Evolutionary conservation across 1,284 basidiomycete species (phyloP), one percentile per base, ranked within the genome.

Genomic region (Cryptococcus sp.): DNA sequence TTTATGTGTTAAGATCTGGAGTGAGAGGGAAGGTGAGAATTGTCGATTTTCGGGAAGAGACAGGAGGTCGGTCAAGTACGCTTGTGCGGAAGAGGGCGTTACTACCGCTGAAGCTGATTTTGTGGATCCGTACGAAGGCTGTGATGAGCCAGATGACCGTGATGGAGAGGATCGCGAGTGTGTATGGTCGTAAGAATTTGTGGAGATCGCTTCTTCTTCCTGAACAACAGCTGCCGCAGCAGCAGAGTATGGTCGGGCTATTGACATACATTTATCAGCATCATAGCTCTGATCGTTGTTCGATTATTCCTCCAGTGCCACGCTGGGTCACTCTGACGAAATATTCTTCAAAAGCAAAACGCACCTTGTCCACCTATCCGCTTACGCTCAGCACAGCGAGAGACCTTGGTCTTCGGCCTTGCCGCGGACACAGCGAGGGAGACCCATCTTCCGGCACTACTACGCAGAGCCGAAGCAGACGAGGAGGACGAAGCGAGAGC

Each of bases 1-100:
- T 70, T 78, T 78, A 62, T 79, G 78, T 7, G 76, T 78, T 46
- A 78, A 63, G 52, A 75, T 73, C 56, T 77, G 76, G 25, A 79
- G 68, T 8, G 76, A 72, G 38, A 78, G 69, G 26, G 59, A 50
- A 2, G 71, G 71, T n/a, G 76, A 66, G 65, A 79, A 73, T 50
- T 65, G 61, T 10, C 64, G 67, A 5, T 62, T 26, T 11, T 69
- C 50, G 5, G 75, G 72, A 2, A 79, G 65, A 40, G 57, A 52
- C 40, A 79, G 66, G 26, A 78, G 64, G 41, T 71, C 57, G 44
- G 68, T 63, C 38, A 79, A 65, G 66, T 71, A 78, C 16, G 57
- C 37, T 45, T 67, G 65, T 22, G 77, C 77, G 17, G 54, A 58
- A 13, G 50, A 26, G 19, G 57, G 49, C 5, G 61, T 63, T 39